Evolutionary conservation across 371 early-diverging fungal genomes (phyloP).

Genomic region (Nematocida ausubeli): DNA sequence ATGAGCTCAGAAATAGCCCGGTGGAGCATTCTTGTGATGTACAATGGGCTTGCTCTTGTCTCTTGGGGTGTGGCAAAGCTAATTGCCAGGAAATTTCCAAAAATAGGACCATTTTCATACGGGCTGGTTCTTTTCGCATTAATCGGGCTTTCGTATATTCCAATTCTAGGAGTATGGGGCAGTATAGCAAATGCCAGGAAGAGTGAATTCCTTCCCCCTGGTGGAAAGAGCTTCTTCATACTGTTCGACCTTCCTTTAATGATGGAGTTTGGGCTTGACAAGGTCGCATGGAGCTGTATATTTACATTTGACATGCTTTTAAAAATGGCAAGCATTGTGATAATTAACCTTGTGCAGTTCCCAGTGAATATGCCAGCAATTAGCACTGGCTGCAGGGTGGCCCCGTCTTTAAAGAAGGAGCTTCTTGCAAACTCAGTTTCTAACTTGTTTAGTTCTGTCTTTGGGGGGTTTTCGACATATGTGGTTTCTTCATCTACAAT

Average conservation of each 20-base stretch:
- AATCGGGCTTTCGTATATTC: neutral
- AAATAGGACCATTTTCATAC: slow-evolving; percentile 9
- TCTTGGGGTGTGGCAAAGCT: neutral
- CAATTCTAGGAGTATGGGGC: neutral
- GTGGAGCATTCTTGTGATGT: neutral
- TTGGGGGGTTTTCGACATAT: slow-evolving; percentile 33
- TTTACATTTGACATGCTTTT: neutral
- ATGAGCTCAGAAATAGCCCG: neutral
- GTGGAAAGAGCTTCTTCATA: neutral
- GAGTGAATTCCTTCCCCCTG: neutral
- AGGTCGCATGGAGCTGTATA: neutral
- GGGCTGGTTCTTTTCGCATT: neutral
- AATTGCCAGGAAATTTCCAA: neutral
- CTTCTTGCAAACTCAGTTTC: slow-evolving; percentile 27
- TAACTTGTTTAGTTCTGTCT: neutral
- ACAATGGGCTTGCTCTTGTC: neutral
- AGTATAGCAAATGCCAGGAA: neutral
- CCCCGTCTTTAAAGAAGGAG: slow-evolving; percentile 19
- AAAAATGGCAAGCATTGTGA: neutral
- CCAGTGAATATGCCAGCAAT: slow-evolving; percentile 44
- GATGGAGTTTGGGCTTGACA: neutral
- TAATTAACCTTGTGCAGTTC: slow-evolving; percentile 38
- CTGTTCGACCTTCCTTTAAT: slow-evolving; percentile 19
- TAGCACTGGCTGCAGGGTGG: neutral
- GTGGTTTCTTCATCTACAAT: slow-evolving; percentile 51